Percentiles rank a stretch among this genome's conserved stretches.
These are phyloP conservation scores for Rhodotorula sp. DNA, from an alignment of 1,284 basidiomycete genomes.

Conservation along the genomic window DNA sequence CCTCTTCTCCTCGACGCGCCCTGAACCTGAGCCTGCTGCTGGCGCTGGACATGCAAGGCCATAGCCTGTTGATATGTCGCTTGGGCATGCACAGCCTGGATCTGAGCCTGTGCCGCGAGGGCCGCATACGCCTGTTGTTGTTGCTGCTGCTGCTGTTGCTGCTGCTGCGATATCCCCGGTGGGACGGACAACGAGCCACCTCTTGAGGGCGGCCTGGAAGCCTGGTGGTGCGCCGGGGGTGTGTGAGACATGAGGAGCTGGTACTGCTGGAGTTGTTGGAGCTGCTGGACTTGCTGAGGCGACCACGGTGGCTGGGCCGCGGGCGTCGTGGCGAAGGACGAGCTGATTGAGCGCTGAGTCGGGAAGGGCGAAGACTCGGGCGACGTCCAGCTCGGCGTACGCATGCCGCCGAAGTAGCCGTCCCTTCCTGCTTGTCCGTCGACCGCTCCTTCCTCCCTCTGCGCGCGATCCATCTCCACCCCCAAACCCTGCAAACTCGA, in stretches of 20 bases:
- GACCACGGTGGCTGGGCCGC: not conserved
- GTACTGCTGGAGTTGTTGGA: not conserved
- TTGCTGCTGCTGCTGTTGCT: slow-evolving; percentile 10
- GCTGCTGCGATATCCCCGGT: slow-evolving; percentile 14
- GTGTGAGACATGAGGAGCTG: slow-evolving; percentile 2
- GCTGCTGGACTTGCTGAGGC: slow-evolving; percentile 1
- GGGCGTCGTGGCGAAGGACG: not conserved
- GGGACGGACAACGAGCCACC: slow-evolving; percentile 30
- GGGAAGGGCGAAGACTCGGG: slow-evolving; percentile 15
- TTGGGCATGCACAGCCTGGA: slow-evolving; percentile 14
- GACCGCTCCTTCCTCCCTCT: not conserved
- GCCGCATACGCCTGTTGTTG: not conserved
- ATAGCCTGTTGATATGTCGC: slow-evolving; percentile 33
- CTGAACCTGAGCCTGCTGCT: slow-evolving; percentile 3
- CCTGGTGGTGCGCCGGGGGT: not conserved
- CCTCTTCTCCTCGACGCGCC: not conserved
- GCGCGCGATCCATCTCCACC: slow-evolving; percentile 15
- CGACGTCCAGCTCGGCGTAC: not conserved
- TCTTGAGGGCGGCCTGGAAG: slow-evolving; percentile 22
- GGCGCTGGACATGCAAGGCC: slow-evolving; percentile 26
- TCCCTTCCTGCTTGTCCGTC: not conserved
- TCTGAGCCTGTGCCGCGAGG: not conserved
- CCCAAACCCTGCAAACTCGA: slow-evolving; percentile 20
- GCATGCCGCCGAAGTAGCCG: not conserved
- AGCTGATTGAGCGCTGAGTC: not conserved